Evolutionary conservation across 176 grass and related monocot genomes (phyloP).

Genomic region (Oropetium thomaeum): DNA sequence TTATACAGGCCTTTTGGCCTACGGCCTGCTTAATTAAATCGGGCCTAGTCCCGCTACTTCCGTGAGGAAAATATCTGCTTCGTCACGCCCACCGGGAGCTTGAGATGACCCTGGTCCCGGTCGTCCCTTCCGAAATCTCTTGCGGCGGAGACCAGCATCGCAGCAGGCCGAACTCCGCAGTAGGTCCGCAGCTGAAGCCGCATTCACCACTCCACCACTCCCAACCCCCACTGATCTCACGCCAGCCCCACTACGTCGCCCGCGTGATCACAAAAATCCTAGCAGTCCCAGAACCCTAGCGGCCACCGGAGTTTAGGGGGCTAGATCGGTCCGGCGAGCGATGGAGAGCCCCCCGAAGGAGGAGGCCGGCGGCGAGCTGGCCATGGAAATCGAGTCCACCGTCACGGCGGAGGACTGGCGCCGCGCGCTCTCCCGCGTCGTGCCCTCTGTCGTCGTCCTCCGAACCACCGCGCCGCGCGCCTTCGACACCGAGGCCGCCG

Average conservation of each 20-base stretch:
- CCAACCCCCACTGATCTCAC: slow-evolving; percentile 33
- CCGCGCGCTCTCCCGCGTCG: slow-evolving; percentile 69
- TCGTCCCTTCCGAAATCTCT: slow-evolving; percentile 13
- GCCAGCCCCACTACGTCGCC: slow-evolving; percentile 2
- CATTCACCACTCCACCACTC: slow-evolving; percentile 29
- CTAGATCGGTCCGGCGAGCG: slow-evolving; percentile 28
- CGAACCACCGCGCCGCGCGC: slow-evolving; percentile 87
- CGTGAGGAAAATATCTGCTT: slow-evolving; percentile 9
- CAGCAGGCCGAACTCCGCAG: neutral
- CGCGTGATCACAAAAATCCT: slow-evolving; percentile 27
- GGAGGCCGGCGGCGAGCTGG: slow-evolving; percentile 50
- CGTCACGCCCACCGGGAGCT: neutral
- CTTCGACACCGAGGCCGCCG: slow-evolving; percentile 91
- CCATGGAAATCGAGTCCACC: slow-evolving; percentile 71
- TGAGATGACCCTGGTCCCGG: slow-evolving; percentile 3
- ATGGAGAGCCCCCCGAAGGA: slow-evolving; percentile 58
- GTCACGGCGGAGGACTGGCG: slow-evolving; percentile 95
- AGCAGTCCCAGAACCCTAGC: neutral
- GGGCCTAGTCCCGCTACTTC: neutral
- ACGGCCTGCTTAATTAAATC: neutral
- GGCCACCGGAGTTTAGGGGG: neutral
- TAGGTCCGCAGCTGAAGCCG: neutral
- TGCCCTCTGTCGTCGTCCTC: slow-evolving; percentile 91
- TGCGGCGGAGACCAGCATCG: neutral
- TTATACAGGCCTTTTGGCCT: neutral